Evolutionary conservation across 2,329 filamentous ascomycete genomes (phyloP), one percentile per base, ranked within the genome.

Genomic region (Claviceps paspali): DNA sequence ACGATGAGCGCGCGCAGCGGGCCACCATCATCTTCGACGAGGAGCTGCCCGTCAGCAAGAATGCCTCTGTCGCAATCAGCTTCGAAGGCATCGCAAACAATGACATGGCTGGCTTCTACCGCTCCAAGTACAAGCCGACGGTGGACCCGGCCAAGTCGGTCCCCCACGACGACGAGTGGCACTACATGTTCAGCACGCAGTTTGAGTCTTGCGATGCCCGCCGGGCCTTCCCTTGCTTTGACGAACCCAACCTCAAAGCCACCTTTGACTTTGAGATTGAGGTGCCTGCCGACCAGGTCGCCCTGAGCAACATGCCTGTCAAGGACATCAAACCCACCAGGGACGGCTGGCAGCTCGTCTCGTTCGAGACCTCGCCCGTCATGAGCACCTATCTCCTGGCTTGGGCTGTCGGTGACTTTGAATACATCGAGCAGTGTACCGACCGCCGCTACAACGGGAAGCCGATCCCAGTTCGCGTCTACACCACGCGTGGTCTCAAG

Each of bases 181-280:
- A 76, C 56, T 72, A 73, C 54, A 87, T 88, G 82, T 67, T 94
- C 59, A 93, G 84, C 65, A 98, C 91, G 34, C 91, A 98, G 57
- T 98, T 98, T 54, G 91, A 98, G 66, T 81, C 87, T 32, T 94
- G 86, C 52, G 91, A 98, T 61, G 91, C 91, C 43, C 80, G 91
- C 46, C 73, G 87, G 47, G 88, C 91, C 7, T 95, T 98, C 62
- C 91, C 91, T 33, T 98, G 91, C 64, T 96, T 96, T 53, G 91
- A 98, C 54, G 91, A 98, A 64, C 91, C 91, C 29, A 94, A 93
- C 52, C 71, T 96, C 45, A 98, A 98, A 64, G 85, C 91, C 9
- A 88, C 86, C 2, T 96, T 95, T 53, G 87, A 95, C 57, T 82
- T 98, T 41, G 73, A 86, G 51, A 81, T 98, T 44, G 88, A 96